Evolutionary conservation across 257 asterid species (phyloP), one percentile per base, ranked within the genome.

Genomic region (Ophiorrhiza pumila): DNA sequence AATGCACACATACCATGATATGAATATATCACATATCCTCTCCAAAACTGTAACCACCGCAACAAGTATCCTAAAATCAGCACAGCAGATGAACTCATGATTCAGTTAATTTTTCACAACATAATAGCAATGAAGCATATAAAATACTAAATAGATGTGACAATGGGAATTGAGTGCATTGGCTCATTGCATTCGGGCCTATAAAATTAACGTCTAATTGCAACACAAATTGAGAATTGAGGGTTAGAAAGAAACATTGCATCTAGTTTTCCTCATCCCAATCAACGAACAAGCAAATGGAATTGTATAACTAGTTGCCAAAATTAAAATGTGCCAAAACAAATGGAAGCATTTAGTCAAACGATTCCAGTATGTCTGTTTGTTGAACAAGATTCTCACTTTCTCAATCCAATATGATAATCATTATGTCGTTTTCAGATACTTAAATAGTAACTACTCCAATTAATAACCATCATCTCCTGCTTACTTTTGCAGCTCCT

Each of bases 21-120:
- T 63, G 53, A 85, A 85, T 11, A 83, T 75, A 72, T 91, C 98
- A 0, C 93, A 87, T 47, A 89, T 67, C 71, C 80, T 88, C 82
- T 93, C 98, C 57, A 89, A 73, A 25, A 89, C 76, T 4, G 97
- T 91, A 25, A 93, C 79, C 58, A 81, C 66, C 0, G 97, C 98
- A 0, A 89, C 92, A 67, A 91, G 83, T 69, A 93, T 89, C 98
- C 98, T 93, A 86, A 0, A 82, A 81, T 42, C 10, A 76, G 1
- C 2, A 47, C 35, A 45, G 46, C 4, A 47, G 22, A 47, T 25
- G 5, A 27, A 20, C 18, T 17, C 23, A 45, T 14, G 22, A 13
- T 45, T 45, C 34, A 64, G 27, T 41, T 7, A 10, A 20, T 11
- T 37, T 64, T n/a, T 23, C 18, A 34, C 39, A 37, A 32, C 69